Evolutionary conservation across 2,329 filamentous ascomycete genomes (phyloP).

Genomic region (Cercospora zeae-maydis): DNA sequence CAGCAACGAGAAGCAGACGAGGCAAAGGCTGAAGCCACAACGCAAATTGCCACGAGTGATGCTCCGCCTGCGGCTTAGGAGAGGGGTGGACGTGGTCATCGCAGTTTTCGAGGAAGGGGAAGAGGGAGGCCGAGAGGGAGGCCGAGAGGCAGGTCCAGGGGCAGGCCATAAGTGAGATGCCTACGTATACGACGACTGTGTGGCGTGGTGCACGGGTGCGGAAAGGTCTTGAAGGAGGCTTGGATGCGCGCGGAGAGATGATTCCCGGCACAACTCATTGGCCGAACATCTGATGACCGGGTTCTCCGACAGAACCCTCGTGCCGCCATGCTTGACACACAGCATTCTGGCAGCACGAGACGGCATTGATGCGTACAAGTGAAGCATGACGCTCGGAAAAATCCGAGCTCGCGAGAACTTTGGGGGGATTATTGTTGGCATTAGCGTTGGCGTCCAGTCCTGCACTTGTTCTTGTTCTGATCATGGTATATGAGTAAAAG

Average conservation of each 20-base stretch:
- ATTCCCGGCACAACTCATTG: not conserved
- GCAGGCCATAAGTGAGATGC: not conserved
- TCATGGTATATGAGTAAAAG: not conserved
- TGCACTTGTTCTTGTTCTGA: not conserved
- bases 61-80: conserved; percentile 3
- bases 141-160: not conserved
- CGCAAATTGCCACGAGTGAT: conserved; percentile 26
- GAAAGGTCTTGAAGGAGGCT: not conserved
- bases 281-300: not conserved
- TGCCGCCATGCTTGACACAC: not conserved
- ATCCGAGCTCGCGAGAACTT: not conserved
- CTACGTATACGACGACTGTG: not conserved
- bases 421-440: not conserved
- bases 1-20: conserved; percentile 32
- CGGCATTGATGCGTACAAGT: not conserved
- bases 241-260: not conserved
- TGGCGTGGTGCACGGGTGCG: not conserved
- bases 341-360: not conserved
- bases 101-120: not conserved
- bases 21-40: conserved; percentile 31
- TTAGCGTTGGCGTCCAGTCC: not conserved
- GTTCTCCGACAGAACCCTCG: not conserved
- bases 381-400: not conserved
- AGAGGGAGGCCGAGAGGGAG: not conserved
- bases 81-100: not conserved